phyloP scores from a whole-genome alignment of 495 filamentous ascomycete species.

The Neurospora intermedia region DNA sequence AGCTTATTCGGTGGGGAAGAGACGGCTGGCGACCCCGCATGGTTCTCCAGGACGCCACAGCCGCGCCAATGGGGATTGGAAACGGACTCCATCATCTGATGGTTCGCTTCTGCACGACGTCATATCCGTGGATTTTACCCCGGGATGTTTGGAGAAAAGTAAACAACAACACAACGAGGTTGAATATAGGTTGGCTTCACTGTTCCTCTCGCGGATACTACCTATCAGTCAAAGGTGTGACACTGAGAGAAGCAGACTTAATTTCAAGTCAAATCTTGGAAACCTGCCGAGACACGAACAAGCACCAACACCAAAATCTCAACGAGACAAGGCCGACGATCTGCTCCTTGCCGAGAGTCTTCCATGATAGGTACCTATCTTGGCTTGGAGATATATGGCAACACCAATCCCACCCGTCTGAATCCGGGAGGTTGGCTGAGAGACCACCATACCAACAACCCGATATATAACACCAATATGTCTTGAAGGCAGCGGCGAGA shows the following conservation, averaged over 20 bases:
- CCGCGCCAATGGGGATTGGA: constrained; percentile 10
- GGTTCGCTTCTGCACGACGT: constrained; percentile 4
- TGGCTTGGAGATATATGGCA: not conserved
- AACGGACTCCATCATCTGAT: not conserved
- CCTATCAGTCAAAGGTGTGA: not conserved
- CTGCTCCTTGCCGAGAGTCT: not conserved
- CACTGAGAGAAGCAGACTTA: not conserved
- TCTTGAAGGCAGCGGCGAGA: not conserved
- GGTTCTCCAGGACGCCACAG: constrained; percentile 4
- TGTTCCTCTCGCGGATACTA: too few relatives aligned
- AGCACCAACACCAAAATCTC: not conserved
- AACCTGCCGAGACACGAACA: not conserved
- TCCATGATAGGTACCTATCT: not conserved
- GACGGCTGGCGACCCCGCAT: constrained; percentile 11
- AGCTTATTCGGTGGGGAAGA: constrained; percentile 34
- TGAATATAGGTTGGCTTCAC: not conserved
- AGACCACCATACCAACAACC: not conserved
- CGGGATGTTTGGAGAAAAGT: not conserved
- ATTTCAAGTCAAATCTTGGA: not conserved
- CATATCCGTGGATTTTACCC: constrained; percentile 1
- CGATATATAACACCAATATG: not conserved
- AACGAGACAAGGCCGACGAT: not conserved
- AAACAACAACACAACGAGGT: not conserved
- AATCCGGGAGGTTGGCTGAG: not conserved
- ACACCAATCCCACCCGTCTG: not conserved